Base-by-base conservation (phyloP, 202 grass and related monocot species). In the Panicum hallii region DNA sequence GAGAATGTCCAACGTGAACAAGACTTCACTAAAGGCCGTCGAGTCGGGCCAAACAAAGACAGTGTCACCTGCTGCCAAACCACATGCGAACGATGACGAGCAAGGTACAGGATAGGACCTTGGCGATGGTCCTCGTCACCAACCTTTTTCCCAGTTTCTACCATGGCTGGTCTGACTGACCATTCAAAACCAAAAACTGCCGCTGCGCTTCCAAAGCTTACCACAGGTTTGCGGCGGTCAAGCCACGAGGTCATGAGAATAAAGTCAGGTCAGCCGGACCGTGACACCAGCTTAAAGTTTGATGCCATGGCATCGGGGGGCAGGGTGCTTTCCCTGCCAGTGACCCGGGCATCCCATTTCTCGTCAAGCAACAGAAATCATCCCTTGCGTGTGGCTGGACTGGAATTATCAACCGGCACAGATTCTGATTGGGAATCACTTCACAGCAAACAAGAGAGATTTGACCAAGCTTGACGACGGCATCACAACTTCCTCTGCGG, bases 381-480 rank as follows among this genome's bases (percentile, higher is more conserved):
- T 90, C 79, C 85, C 53, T 90, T 84, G 46, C 75, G 75, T 84
- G 47, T 45, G 46, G 30, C 49, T 75, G 9, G 74, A 78, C 49
- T 75, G 9, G 74, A 78, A 60, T 81, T 54, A 67, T 14, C 32
- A 22, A 3, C 44, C 20, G 28, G 34, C 55, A 36, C 15, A 63
- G 32, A 90, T 86, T 75, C 72, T 45, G 72, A 34, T 34, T 15
- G 41, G 11, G 60, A 79, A 79, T 74, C 84, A 30, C 67, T 74
- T 63, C 53, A 32, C 22, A 66, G 3, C 56, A 48, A 56, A 44
- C 0, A 11, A 34, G 55, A 34, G 55, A 7, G 17, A 6, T 64
- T 58, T 5, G n/a, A 12, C 34, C 52, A 57, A n/a, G 64, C 36
- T n/a, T 11, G 58, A 68, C 41, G 28, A 62, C 34, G 40, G 42